Evolutionary conservation across 2,329 filamentous ascomycete genomes (phyloP).

Genomic region (Aspergillus udagawae): DNA sequence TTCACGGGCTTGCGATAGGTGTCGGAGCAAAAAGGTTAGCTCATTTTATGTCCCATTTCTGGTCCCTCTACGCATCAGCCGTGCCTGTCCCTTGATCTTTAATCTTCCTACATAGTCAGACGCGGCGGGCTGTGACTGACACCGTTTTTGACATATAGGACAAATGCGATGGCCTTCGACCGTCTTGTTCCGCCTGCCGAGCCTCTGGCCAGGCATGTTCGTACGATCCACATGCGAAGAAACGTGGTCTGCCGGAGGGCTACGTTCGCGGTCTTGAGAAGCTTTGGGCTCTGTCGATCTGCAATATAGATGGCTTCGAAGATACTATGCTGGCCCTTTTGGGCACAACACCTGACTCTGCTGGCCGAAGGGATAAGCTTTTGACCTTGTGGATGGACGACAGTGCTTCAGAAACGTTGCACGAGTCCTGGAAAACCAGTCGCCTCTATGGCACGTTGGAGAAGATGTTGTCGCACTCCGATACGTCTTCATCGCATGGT

Average conservation of each 20-base stretch:
- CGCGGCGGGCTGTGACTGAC: not conserved
- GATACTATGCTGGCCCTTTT: slow-evolving; percentile 38
- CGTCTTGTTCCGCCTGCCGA: slow-evolving; percentile 41
- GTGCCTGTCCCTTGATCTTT: not conserved
- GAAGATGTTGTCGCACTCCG: slow-evolving; percentile 36
- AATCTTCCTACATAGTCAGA: not conserved
- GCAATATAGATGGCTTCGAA: slow-evolving; percentile 44
- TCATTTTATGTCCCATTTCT: not conserved
- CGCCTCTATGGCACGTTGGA: slow-evolving; percentile 38
- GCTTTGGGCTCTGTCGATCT: slow-evolving; percentile 42
- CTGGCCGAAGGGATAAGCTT: slow-evolving; percentile 29
- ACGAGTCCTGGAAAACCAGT: slow-evolving; percentile 44
- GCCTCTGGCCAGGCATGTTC: slow-evolving; percentile 38
- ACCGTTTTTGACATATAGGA: slow-evolving; percentile 20
- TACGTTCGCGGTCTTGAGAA: slow-evolving; percentile 47
- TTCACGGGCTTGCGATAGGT: slow-evolving; percentile 44
- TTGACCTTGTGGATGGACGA: slow-evolving; percentile 40
- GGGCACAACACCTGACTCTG: slow-evolving; percentile 31
- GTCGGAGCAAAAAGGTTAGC: slow-evolving; percentile 41
- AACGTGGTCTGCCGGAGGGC: slow-evolving; percentile 44
- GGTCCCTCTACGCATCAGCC: not conserved
- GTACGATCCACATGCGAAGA: slow-evolving; percentile 44
- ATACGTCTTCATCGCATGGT: slow-evolving; percentile 16
- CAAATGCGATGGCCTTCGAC: slow-evolving; percentile 43
- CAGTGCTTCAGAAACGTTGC: slow-evolving; percentile 38